phyloP scores from a whole-genome alignment of 2,329 filamentous ascomycete species.

The Colletotrichum cereale region DNA sequence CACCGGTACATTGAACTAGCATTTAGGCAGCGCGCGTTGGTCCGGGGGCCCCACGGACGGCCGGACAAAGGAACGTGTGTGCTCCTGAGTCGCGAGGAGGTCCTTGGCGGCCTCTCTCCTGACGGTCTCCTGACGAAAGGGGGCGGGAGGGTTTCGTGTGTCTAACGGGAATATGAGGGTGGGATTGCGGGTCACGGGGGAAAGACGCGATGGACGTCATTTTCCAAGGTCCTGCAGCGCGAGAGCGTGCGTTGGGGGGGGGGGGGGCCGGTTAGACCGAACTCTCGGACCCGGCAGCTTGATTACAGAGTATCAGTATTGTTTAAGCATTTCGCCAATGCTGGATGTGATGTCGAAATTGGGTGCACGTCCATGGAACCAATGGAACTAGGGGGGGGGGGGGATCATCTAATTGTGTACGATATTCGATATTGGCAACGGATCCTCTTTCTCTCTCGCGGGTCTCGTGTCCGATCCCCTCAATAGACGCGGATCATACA shows the following conservation, averaged over 20 bases:
- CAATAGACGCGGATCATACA: conserved; percentile 29
- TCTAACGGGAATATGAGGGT: not conserved
- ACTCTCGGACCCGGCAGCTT: not conserved
- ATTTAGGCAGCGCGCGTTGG: too few species aligned
- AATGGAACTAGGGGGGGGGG: too few species aligned
- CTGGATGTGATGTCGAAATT: not conserved
- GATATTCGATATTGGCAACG: not conserved
- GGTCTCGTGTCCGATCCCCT: too few species aligned
- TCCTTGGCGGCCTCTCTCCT: conserved; percentile 5
- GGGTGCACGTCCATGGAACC: not conserved
- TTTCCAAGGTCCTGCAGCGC: not conserved
- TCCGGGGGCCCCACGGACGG: not conserved
- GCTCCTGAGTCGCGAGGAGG: not conserved
- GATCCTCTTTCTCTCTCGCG: not conserved
- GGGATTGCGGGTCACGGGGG: not conserved
- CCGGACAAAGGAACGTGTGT: not conserved
- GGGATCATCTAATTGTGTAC: not conserved
- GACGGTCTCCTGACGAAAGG: conserved; percentile 8
- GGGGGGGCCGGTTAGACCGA: not conserved
- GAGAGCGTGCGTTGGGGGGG: not conserved
- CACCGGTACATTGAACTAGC: not conserved
- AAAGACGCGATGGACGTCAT: not conserved
- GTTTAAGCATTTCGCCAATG: not conserved
- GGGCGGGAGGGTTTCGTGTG: conserved; percentile 6
- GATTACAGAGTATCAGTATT: not conserved